phyloP scores from a whole-genome alignment of 2,329 filamentous ascomycete species.

The Botryotinia globosa region DNA sequence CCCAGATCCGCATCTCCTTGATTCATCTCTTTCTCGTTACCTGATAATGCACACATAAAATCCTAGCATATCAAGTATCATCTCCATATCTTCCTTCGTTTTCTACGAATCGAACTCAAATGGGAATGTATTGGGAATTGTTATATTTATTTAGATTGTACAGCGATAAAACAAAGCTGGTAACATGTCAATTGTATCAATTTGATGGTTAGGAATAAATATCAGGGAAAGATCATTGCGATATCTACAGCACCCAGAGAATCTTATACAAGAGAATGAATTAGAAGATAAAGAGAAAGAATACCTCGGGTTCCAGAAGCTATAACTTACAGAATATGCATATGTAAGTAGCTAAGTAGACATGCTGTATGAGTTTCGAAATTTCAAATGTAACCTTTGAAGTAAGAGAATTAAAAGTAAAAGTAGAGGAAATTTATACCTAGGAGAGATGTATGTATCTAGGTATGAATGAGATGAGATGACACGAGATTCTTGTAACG shows the following conservation, averaged over 20 bases:
- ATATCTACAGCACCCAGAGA: not conserved
- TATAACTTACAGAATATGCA: not conserved
- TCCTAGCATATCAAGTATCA: not conserved
- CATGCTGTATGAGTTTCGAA: not conserved
- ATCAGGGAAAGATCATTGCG: not conserved
- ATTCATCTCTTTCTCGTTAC: not conserved
- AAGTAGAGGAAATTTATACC: no score
- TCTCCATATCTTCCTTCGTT: not conserved
- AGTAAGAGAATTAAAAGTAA: not conserved
- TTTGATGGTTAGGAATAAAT: not conserved
- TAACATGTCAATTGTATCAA: not conserved
- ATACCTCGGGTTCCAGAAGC: not conserved
- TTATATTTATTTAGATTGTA: not conserved
- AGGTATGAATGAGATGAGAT: not conserved
- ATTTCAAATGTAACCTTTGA: not conserved
- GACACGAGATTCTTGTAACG: not conserved
- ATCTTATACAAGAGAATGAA: not conserved
- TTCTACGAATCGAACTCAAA: not conserved
- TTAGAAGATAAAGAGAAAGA: not conserved
- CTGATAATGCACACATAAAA: not conserved
- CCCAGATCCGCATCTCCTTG: not conserved
- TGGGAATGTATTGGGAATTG: not conserved
- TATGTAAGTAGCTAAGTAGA: not conserved
- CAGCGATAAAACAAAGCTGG: not conserved
- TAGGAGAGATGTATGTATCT: no score